These are phyloP conservation scores for Tubosaeta sp. DNA, from an alignment of 768 basidiomycete species.

Conservation along the genomic window DNA sequence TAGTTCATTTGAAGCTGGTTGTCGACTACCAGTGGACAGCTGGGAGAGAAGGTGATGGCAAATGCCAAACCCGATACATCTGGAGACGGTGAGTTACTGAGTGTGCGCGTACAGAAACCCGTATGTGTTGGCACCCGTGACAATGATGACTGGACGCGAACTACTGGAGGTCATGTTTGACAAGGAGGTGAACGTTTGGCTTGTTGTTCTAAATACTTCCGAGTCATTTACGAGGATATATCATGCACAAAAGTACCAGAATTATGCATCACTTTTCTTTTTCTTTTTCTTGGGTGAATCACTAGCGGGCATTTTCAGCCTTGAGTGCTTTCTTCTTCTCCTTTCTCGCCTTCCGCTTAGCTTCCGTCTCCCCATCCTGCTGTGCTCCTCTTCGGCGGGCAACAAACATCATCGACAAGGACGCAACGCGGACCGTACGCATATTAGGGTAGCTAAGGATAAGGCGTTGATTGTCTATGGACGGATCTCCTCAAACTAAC, in stretches of 20 bases:
- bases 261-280: conserved; percentile 32
- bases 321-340: conserved; percentile 74
- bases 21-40: conserved; percentile 47
- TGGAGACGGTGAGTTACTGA: conserved; percentile 38
- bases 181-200: too few species aligned
- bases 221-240: too few species aligned
- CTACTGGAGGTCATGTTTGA: conserved; percentile 24
- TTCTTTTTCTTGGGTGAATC: conserved; percentile 45
- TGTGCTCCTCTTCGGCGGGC: conserved; percentile 18
- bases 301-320: conserved; percentile 62
- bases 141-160: conserved; percentile 49
- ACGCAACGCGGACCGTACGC: conserved; percentile 36
- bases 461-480: conserved; percentile 56
- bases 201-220: too few species aligned
- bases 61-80: conserved; percentile 81
- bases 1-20: conserved; percentile 16
- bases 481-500: too few species aligned
- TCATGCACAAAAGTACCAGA: too few species aligned
- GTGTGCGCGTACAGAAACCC: conserved; percentile 10
- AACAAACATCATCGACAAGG: conserved; percentile 8
- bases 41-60: conserved; percentile 75
- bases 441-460: conserved; percentile 59
- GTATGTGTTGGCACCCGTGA: conserved; percentile 71
- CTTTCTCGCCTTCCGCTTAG: conserved; percentile 80
- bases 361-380: conserved; percentile 66